Base-by-base conservation (phyloP, 169 alveolate genomes). In the Cryptosporidium andersoni region DNA sequence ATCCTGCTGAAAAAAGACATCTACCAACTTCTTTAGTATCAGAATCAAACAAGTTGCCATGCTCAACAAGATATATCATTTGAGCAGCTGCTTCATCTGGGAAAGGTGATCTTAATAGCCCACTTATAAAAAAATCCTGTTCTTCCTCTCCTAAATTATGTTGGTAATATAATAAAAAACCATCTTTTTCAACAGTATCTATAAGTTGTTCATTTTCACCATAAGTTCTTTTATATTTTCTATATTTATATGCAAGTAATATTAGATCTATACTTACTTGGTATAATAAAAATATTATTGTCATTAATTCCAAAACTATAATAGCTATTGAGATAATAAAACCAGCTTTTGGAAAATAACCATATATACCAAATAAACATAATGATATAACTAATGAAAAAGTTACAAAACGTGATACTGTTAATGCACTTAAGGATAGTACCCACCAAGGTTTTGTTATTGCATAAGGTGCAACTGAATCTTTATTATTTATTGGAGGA, bases 11-110 rank as follows among this genome's bases (percentile, higher is more conserved):
- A 45, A 47, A 74, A 3, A 74, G 62, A 2, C 43, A 9, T 34
- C 55, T 74, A 16, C 85, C 85, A 16, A 74, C 36, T 9, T 74
- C 85, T 25, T 74, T 74, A 16, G 85, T 68, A 8, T 74, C 85
- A 45, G 51, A 74, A 58, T 74, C 85, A 60, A 74, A 74, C n/a
- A 74, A 25, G 34, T 74, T 62, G 11, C 85, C 85, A 11, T 74
- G 85, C 11, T 74, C 85, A 7, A 74, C 60, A 43, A 74, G 40
- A 74, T 74, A 74, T n/a, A 74, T 47, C 85, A 74, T 74, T 45
- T 74, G 85, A 9, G 85, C 66, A 40, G 85, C 85, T 43, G 85
- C 85, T 37, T 74, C 85, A 9, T 74, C 85, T 42, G 85, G 85
- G n/a, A 58, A 74, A 58, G 85, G 74, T 2, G 85, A 74, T n/a